Evolutionary conservation across 306 rosid species (phyloP).

Genomic region (Citrullus mucosospermus): DNA sequence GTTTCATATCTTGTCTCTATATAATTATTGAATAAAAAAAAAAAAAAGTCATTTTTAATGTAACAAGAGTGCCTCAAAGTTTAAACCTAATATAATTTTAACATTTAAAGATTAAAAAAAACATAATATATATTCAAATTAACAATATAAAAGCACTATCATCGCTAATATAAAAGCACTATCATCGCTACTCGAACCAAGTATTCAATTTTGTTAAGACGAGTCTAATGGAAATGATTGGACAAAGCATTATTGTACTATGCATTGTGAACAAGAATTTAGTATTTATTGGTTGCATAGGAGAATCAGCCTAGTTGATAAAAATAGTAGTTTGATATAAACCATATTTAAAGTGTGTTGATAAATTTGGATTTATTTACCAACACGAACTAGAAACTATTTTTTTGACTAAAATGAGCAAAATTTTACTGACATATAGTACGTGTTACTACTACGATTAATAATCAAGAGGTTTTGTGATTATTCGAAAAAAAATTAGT

Average conservation of each 20-base stretch:
- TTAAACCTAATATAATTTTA: too few relatives aligned
- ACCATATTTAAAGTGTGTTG: background rate
- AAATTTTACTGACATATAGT: too few relatives aligned
- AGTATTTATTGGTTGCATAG: background rate
- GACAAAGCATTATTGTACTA: background rate
- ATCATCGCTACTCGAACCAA: background rate
- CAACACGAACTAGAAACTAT: accelerated
- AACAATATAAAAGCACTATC: background rate
- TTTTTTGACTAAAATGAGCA: too few relatives aligned
- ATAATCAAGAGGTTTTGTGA: too few relatives aligned
- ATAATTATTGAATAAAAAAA: too few relatives aligned
- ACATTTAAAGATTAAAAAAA: background rate
- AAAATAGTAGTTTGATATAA: background rate
- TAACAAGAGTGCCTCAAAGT: too few relatives aligned
- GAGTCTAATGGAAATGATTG: background rate
- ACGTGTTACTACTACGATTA: too few relatives aligned
- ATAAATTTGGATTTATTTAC: too few relatives aligned
- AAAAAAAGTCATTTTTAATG: too few relatives aligned
- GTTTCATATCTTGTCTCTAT: too few relatives aligned
- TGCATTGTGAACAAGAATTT: background rate
- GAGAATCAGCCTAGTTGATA: background rate
- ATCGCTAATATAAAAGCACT: background rate
- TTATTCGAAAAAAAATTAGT: too few relatives aligned
- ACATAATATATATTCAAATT: background rate
- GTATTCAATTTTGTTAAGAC: background rate